phyloP scores from a whole-genome alignment of 345 rosid species.

The Euclidium syriacum region DNA sequence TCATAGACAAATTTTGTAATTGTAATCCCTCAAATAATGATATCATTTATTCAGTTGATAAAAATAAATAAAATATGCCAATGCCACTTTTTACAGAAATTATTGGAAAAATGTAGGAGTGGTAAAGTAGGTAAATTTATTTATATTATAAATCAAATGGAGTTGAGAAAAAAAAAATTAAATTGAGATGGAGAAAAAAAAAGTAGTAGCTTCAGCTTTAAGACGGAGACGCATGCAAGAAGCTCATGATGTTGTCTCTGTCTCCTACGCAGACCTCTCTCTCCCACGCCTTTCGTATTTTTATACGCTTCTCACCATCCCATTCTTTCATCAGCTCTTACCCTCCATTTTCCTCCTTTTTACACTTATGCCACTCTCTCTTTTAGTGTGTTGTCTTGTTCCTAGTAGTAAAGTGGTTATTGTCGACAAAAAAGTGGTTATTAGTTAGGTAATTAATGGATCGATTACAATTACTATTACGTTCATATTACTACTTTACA shows the following conservation, averaged over 20 bases:
- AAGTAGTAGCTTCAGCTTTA: conserved; percentile 37
- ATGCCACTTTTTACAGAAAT: background rate
- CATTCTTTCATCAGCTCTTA: background rate
- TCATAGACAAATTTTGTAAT: too few species aligned
- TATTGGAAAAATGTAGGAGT: background rate
- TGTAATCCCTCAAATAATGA: too few species aligned
- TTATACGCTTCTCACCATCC: conserved; percentile 39
- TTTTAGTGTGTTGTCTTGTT: too few species aligned
- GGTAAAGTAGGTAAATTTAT: background rate
- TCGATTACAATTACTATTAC: too few species aligned
- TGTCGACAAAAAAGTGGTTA: too few species aligned
- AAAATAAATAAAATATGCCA: too few species aligned
- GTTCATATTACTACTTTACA: too few species aligned
- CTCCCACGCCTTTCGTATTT: conserved; percentile 39
- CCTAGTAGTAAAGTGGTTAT: too few species aligned
- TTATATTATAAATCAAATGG: background rate
- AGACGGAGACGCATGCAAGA: conserved; percentile 83
- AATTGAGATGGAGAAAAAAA: background rate
- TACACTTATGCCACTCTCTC: conserved; percentile 22
- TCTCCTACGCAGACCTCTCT: conserved; percentile 52
- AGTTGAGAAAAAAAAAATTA: background rate
- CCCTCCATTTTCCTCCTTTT: background rate
- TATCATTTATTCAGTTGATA: too few species aligned
- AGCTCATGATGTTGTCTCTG: conserved; percentile 69
- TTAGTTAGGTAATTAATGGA: background rate